Conservation (phyloP, 352 stramenopile species). For the Phytophthora idaei region DNA sequence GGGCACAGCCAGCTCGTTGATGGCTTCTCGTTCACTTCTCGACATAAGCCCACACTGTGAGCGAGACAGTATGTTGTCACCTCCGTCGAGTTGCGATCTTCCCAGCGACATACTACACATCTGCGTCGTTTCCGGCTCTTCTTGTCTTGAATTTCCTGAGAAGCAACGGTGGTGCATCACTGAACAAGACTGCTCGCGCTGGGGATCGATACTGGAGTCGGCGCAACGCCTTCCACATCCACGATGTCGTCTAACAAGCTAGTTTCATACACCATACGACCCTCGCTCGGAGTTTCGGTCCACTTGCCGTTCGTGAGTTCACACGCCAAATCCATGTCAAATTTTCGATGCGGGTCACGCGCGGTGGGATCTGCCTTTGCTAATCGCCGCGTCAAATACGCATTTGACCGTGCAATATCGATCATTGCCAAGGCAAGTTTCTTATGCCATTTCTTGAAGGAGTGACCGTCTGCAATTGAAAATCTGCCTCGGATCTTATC, state of each 20-base stretch:
- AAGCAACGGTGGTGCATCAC: background rate
- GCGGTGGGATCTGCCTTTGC: too few relatives aligned
- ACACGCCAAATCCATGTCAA: too few relatives aligned
- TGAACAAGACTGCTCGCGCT: background rate
- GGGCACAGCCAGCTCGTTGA: background rate
- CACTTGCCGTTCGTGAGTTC: too few relatives aligned
- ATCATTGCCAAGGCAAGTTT: background rate
- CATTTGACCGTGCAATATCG: background rate
- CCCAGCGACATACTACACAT: background rate
- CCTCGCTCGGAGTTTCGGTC: too few relatives aligned
- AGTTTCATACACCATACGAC: too few relatives aligned
- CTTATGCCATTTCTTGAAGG: background rate
- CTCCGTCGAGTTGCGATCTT: background rate
- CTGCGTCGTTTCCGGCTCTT: background rate
- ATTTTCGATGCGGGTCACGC: too few relatives aligned
- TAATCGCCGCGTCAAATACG: background rate
- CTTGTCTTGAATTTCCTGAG: background rate
- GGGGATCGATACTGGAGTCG: too few relatives aligned
- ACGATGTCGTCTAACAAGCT: too few relatives aligned
- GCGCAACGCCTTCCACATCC: too few relatives aligned
- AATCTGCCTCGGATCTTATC: background rate
- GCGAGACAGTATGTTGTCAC: background rate
- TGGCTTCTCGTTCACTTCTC: background rate
- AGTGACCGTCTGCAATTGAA: background rate
- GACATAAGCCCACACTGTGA: background rate